These are phyloP conservation scores for Botrytis tulipae DNA, from an alignment of 2,329 filamentous ascomycete species.

Conservation along the genomic window DNA sequence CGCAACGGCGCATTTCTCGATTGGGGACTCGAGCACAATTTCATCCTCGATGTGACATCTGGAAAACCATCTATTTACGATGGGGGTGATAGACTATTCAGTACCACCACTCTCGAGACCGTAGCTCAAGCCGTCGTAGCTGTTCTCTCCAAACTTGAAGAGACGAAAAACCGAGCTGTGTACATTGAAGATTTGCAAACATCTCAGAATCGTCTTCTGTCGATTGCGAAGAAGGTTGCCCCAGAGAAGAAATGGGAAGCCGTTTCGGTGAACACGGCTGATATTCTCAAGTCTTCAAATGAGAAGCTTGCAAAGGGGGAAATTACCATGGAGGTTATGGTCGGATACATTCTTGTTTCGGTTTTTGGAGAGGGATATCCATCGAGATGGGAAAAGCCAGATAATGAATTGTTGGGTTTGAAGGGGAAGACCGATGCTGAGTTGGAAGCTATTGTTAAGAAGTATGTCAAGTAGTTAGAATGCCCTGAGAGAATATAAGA, in stretches of 20 bases:
- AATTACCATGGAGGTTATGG: conserved; percentile 37
- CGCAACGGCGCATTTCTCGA: conserved; percentile 58
- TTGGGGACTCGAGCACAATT: conserved; percentile 47
- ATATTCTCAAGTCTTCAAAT: conserved; percentile 27
- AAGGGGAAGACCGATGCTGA: conserved; percentile 42
- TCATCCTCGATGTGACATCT: conserved; percentile 47
- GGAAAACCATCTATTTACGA: conserved; percentile 48
- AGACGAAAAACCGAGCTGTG: conserved; percentile 53
- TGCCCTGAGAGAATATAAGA: background rate
- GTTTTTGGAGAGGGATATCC: conserved; percentile 40
- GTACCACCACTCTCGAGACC: conserved; percentile 47
- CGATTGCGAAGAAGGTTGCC: conserved; percentile 39
- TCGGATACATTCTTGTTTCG: conserved; percentile 38
- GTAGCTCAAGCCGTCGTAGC: conserved; percentile 50
- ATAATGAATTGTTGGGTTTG: conserved; percentile 46
- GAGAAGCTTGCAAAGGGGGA: conserved; percentile 32
- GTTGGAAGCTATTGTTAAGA: conserved; percentile 39
- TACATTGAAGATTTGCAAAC: conserved; percentile 46
- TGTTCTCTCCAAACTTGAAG: conserved; percentile 48
- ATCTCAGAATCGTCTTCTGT: conserved; percentile 45
- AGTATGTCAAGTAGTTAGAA: background rate
- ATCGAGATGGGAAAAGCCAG: conserved; percentile 40
- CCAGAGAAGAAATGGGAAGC: conserved; percentile 36
- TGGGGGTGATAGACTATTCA: conserved; percentile 50
- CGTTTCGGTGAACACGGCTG: conserved; percentile 22